These are phyloP conservation scores for Ogataea paradorogensis DNA, from an alignment of 805 yeast species.

Conservation along the genomic window DNA sequence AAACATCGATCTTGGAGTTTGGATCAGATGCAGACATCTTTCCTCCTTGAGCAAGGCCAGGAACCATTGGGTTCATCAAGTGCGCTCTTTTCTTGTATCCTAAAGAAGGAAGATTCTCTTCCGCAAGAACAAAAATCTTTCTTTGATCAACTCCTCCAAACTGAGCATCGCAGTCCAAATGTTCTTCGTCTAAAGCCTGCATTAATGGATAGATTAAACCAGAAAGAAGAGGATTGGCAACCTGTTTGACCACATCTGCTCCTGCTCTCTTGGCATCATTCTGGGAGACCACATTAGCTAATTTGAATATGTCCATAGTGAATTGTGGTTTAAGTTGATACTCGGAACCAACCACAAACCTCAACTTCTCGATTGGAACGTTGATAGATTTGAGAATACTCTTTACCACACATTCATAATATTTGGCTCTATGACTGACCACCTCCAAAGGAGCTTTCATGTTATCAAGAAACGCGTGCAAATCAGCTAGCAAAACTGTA, in stretches of 20 bases:
- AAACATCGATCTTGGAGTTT: slow-evolving; percentile 89
- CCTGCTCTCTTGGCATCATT: slow-evolving; percentile 99
- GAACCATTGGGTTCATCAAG: slow-evolving; percentile 98
- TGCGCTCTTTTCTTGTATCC: slow-evolving; percentile 98
- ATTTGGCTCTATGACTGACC: slow-evolving; percentile 82
- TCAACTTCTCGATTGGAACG: slow-evolving; percentile 87
- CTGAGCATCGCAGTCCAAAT: slow-evolving; percentile 85
- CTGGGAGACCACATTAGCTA: slow-evolving; percentile 82
- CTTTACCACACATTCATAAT: slow-evolving; percentile 81
- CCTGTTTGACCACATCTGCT: slow-evolving; percentile 98
- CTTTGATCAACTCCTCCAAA: slow-evolving; percentile 99
- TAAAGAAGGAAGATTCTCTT: slow-evolving; percentile 79
- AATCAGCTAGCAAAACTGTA: slow-evolving; percentile 85
- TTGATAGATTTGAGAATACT: slow-evolving; percentile 81
- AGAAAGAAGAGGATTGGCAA: slow-evolving; percentile 84
- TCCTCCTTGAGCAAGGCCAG: slow-evolving; percentile 95
- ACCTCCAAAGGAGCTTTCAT: slow-evolving; percentile 98
- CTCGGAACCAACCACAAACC: slow-evolving; percentile 83
- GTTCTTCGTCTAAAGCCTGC: slow-evolving; percentile 97
- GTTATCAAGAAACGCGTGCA: slow-evolving; percentile 95
- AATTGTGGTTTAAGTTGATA: slow-evolving; percentile 78
- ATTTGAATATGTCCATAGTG: slow-evolving; percentile 84
- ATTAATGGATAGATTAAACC: slow-evolving; percentile 96
- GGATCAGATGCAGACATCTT: slow-evolving; percentile 99
- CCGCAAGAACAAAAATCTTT: slow-evolving; percentile 95